Evolutionary conservation across 2,329 filamentous ascomycete species (phyloP).

Genomic region (Paracamarosporium sp.): DNA sequence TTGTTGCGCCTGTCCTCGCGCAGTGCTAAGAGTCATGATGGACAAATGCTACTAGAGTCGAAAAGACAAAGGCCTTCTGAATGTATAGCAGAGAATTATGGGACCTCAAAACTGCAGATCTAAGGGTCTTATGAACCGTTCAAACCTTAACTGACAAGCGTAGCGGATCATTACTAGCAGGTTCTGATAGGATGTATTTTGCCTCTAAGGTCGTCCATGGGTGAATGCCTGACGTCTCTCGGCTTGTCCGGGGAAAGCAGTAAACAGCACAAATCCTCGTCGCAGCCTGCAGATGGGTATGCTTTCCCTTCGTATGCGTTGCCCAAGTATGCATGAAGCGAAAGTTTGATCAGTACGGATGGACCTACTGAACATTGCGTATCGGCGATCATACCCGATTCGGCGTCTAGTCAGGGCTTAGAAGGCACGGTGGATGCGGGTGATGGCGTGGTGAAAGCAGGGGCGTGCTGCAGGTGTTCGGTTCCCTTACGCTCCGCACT

Average conservation of each 20-base stretch:
- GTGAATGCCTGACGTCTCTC: neutral
- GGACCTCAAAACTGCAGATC: neutral
- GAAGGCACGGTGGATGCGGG: neutral
- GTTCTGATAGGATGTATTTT: neutral
- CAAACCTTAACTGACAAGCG: neutral
- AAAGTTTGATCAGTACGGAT: conserved; percentile 1
- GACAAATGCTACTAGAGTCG: neutral
- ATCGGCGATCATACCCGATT: neutral
- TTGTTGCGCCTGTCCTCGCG: conserved; percentile 11
- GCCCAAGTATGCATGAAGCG: neutral
- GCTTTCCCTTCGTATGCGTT: neutral
- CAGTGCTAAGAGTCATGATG: neutral
- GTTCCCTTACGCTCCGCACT: neutral
- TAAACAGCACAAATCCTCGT: neutral
- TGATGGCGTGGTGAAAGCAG: neutral
- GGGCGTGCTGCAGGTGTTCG: neutral
- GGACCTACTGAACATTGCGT: neutral
- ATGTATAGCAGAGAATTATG: neutral
- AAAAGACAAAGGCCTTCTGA: neutral
- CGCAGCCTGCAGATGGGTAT: neutral
- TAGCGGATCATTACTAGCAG: neutral
- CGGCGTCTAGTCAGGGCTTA: neutral
- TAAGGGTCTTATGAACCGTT: conserved; percentile 3
- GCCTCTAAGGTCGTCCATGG: neutral
- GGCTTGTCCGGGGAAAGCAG: neutral